Evolutionary conservation across 768 basidiomycete genomes (phyloP).

Genomic region (Cubamyces sp.): DNA sequence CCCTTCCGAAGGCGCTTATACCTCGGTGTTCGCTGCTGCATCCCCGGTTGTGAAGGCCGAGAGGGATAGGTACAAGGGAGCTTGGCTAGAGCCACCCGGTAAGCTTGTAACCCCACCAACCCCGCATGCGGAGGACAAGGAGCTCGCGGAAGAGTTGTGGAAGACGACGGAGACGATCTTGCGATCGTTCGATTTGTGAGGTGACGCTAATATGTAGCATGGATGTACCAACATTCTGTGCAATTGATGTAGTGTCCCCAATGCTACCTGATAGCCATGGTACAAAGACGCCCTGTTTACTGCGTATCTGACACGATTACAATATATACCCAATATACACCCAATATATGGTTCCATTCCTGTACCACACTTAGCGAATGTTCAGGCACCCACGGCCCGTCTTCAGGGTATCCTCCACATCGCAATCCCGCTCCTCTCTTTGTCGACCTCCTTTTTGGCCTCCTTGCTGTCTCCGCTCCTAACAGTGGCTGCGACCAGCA

Average conservation of each 20-base stretch:
- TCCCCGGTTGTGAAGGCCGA: slow-evolving; percentile 39
- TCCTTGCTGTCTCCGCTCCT: slow-evolving; percentile 55
- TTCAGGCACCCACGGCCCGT: background rate
- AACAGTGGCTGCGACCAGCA: slow-evolving; percentile 60
- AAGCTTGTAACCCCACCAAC: slow-evolving; percentile 32
- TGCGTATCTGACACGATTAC: too few species aligned
- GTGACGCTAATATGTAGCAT: too few species aligned
- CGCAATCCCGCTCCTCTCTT: slow-evolving; percentile 61
- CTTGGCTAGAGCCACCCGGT: slow-evolving; percentile 43
- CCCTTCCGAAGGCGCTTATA: slow-evolving; percentile 41
- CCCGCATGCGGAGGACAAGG: slow-evolving; percentile 35
- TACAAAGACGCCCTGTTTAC: too few species aligned
- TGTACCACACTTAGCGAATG: too few species aligned
- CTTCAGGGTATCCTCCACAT: slow-evolving; percentile 67
- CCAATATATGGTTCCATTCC: too few species aligned
- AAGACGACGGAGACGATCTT: slow-evolving; percentile 41
- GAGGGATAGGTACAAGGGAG: slow-evolving; percentile 40
- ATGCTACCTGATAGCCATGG: too few species aligned
- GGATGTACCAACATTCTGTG: too few species aligned
- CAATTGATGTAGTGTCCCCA: too few species aligned
- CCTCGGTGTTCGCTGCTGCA: slow-evolving; percentile 46
- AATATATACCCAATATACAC: too few species aligned
- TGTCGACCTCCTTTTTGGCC: slow-evolving; percentile 58
- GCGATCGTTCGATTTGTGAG: slow-evolving; percentile 31
- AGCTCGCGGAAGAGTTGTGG: slow-evolving; percentile 45